Conservation (phyloP, 192 early-diverging fungal species). For the Podila epigama region DNA sequence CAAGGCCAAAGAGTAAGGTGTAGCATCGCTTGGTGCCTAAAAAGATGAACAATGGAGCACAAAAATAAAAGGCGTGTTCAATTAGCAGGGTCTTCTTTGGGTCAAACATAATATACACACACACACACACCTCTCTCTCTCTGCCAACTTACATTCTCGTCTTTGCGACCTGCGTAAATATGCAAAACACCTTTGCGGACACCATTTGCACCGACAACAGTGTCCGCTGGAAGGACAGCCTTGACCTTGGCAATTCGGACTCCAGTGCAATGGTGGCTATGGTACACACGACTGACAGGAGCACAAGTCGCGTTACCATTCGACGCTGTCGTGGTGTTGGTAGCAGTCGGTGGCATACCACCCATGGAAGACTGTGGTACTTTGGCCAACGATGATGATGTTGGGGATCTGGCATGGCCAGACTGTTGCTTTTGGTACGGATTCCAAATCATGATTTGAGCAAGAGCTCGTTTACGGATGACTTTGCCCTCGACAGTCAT, state of each 20-base stretch:
- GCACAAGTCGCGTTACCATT: too few relatives aligned
- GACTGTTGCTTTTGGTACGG: slow-evolving; percentile 14
- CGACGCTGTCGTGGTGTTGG: neutral
- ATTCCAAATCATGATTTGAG: slow-evolving; percentile 46
- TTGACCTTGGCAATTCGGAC: slow-evolving; percentile 57
- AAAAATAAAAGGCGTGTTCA: too few relatives aligned
- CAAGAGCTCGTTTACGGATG: slow-evolving; percentile 23
- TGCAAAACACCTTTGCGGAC: slow-evolving; percentile 50
- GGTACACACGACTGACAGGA: neutral
- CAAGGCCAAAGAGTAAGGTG: slow-evolving; percentile 49
- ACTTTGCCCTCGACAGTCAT: slow-evolving; percentile 34
- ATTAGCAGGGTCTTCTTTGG: too few relatives aligned
- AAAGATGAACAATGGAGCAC: too few relatives aligned
- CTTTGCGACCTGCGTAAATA: slow-evolving; percentile 53
- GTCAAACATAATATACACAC: too few relatives aligned
- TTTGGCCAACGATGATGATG: slow-evolving; percentile 9
- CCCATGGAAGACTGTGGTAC: neutral
- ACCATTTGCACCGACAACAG: slow-evolving; percentile 22
- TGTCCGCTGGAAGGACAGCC: slow-evolving; percentile 53
- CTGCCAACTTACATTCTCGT: slow-evolving; percentile 29
- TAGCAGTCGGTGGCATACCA: neutral
- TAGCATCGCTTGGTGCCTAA: slow-evolving; percentile 29
- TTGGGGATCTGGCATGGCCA: neutral
- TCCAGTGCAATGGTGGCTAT: slow-evolving; percentile 24
- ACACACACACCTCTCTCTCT: too few relatives aligned